Base-by-base conservation (phyloP, 1,139 yeast genomes). In the Protomyces macrosporus region DNA sequence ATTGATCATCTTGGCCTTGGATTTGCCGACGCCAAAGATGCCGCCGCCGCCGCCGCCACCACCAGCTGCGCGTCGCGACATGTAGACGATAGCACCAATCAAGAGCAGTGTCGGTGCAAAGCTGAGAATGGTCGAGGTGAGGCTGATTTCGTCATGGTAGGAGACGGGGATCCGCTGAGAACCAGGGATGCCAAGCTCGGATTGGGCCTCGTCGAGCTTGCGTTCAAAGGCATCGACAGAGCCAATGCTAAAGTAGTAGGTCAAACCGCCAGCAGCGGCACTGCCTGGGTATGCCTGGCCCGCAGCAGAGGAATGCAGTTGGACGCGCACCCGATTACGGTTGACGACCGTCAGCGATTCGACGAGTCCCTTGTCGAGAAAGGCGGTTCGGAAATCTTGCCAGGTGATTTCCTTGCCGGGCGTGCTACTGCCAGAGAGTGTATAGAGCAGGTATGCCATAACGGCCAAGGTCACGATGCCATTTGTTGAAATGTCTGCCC, bases 191-290 rank as follows among this genome's bases (percentile, higher is more conserved):
- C 82, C 81, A 66, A 87, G 81, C 65, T 83, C 83, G 64, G 84
- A 84, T 75, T 90, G 97, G 39, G 88, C 85, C 60, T 82, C 83
- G 66, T 86, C 88, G 73, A 95, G 79, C 69, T 86, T 87, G 65
- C 86, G 84, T 76, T 95, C 98, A 75, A 95, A 93, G n/a, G 86
- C 79, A 70, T 90, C 97, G 33, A 91, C 84, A 0, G 96, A 88
- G 4, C 98, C 99, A 71, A 95, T 90, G 53, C 88, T 84, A 77
- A 95, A 95, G 23, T 79, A 79, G 37, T 83, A 78, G 40, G 75
- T 70, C 45, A 70, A 68, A 9, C 69, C 74, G 23, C 53, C 39
- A 34, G 61, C 56, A 32, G 55, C 58, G 9, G 65, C 55, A 12
- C 57, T 55, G 51, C 70, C 71, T 4, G 70, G 61, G 37, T 69